Evolutionary conservation across 1,139 yeast genomes (phyloP).

Genomic region (Geotrichum restrictum): DNA sequence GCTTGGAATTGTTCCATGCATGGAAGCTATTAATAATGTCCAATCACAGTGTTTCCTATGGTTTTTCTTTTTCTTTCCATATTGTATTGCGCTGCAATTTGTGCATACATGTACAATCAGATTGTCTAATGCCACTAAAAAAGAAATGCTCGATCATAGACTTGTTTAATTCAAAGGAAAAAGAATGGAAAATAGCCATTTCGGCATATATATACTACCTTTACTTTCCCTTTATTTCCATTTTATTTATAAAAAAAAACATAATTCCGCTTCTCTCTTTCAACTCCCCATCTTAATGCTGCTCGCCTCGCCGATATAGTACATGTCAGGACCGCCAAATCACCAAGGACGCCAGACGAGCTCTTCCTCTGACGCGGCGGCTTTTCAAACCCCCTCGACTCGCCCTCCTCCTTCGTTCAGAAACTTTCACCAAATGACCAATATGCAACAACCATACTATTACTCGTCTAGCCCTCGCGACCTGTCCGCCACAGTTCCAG

Average conservation of each 20-base stretch:
- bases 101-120: neutral
- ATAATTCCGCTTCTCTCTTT: neutral
- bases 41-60: neutral
- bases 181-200: too few species aligned
- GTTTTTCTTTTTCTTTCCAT: neutral
- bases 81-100: too few species aligned
- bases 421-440: neutral
- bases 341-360: neutral
- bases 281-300: neutral
- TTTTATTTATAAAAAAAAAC: neutral
- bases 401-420: neutral
- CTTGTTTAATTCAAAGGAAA: too few species aligned
- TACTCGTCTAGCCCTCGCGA: constrained; percentile 4
- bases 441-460: neutral
- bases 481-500: neutral
- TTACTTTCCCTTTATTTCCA: neutral
- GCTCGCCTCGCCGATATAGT: neutral
- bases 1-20: constrained; percentile 5
- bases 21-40: constrained; percentile 9
- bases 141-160: too few species aligned
- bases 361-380: constrained; percentile 5
- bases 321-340: constrained; percentile 5
- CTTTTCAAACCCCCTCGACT: constrained; percentile 1
- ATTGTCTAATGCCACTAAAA: too few species aligned
- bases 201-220: neutral